Percentiles rank a stretch among this genome's conserved stretches.
Evolutionary conservation across 352 stramenopile genomes (phyloP).

Genomic region (Phytophthora multivora): DNA sequence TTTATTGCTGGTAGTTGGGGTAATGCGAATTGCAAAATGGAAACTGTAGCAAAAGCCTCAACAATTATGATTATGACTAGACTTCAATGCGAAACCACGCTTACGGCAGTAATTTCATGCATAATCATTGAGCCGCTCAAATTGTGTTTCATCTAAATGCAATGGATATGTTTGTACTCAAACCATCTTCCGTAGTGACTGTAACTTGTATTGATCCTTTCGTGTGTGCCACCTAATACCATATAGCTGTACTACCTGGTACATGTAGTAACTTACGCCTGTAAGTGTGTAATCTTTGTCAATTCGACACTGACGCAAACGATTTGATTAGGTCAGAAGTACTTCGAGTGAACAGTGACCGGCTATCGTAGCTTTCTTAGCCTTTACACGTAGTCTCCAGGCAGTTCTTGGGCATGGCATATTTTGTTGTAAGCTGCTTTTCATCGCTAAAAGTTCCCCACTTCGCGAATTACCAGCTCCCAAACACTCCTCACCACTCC

Average conservation of each 20-base stretch:
- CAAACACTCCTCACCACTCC: background rate
- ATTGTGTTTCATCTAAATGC: no score
- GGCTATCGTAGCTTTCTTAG: background rate
- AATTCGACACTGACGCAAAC: constrained; percentile 14
- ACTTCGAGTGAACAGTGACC: background rate
- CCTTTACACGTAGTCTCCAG: background rate
- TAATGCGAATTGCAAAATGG: constrained; percentile 21
- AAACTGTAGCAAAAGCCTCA: background rate
- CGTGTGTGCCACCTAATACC: no score
- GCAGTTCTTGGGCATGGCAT: no score
- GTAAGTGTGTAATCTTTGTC: no score
- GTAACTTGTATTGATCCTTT: no score
- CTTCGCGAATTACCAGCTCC: constrained; percentile 12
- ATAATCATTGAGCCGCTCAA: no score
- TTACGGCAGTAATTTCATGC: background rate
- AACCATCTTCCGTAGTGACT: no score
- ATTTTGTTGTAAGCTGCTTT: no score
- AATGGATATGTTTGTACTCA: no score
- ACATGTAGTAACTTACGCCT: no score
- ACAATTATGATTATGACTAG: constrained; percentile 2
- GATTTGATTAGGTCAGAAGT: constrained; percentile 20
- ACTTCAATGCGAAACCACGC: background rate
- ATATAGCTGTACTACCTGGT: no score
- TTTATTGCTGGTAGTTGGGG: background rate
- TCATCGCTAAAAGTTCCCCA: constrained; percentile 1